Evolutionary conservation across 176 grass and related monocot species (phyloP).

Genomic region (Paspalum vaginatum): DNA sequence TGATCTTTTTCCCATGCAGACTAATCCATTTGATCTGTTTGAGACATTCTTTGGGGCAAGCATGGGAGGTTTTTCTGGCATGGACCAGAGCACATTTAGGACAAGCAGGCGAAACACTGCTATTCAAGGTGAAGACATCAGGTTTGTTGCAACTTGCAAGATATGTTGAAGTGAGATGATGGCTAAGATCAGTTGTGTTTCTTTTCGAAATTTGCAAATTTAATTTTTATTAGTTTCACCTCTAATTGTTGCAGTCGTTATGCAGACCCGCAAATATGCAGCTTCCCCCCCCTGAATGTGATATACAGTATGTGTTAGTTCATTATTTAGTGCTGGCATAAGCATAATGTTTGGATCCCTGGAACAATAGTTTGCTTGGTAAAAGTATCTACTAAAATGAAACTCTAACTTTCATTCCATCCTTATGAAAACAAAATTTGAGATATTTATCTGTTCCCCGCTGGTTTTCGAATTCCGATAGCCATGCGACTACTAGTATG

Average conservation of each 20-base stretch:
- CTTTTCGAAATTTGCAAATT: slow-evolving; percentile 3
- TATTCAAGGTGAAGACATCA: slow-evolving; percentile 90
- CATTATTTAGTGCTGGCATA: slow-evolving; percentile 1
- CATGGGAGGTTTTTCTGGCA: slow-evolving; percentile 90
- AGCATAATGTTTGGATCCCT: not conserved
- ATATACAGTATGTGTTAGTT: not conserved
- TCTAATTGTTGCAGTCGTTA: not conserved
- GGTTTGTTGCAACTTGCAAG: slow-evolving; percentile 61
- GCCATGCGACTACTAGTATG: not conserved
- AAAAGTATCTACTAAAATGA: not conserved
- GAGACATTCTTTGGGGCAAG: slow-evolving; percentile 96
- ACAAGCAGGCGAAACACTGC: slow-evolving; percentile 71
- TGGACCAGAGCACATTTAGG: slow-evolving; percentile 84
- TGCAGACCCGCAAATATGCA: slow-evolving; percentile 2
- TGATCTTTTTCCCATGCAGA: slow-evolving; percentile 53
- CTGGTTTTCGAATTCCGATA: not conserved
- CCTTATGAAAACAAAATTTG: not conserved
- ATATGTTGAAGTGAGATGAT: slow-evolving; percentile 31
- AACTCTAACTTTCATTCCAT: not conserved
- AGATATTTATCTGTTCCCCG: not conserved
- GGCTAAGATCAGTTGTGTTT: slow-evolving; percentile 15
- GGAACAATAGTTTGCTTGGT: not conserved
- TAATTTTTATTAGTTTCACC: not conserved
- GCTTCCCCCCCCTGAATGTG: not conserved
- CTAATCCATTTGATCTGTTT: slow-evolving; percentile 98